Percentiles rank a stretch among this genome's conserved stretches.
Evolutionary conservation across 2,329 filamentous ascomycete species (phyloP).

Genomic region (Paraconiothyrium sp.): DNA sequence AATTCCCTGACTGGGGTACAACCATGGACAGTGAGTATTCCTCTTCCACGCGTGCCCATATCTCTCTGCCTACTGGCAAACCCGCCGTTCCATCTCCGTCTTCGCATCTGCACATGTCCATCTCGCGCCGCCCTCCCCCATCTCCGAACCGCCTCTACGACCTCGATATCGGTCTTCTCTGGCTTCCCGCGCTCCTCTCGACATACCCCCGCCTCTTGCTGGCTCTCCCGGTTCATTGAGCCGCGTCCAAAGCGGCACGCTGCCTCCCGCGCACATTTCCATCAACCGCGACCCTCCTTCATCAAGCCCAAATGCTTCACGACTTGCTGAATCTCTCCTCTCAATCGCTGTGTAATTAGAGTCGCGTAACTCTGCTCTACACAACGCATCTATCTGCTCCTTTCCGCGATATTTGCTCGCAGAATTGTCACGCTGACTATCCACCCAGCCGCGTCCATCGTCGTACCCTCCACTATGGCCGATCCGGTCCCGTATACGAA

Average conservation of each 20-base stretch:
- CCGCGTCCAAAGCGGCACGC: conserved; percentile 20
- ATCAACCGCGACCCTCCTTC: conserved; percentile 48
- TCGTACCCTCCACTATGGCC: conserved; percentile 68
- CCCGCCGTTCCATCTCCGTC: conserved; percentile 36
- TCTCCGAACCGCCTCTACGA: conserved; percentile 33
- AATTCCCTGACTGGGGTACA: conserved; percentile 53
- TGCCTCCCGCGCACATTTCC: conserved; percentile 38
- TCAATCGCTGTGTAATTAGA: conserved; percentile 48
- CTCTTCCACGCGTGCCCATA: conserved; percentile 44
- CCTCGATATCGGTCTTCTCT: conserved; percentile 23
- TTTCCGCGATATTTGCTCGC: conserved; percentile 40
- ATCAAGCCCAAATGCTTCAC: conserved; percentile 51
- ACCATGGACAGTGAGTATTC: conserved; percentile 68
- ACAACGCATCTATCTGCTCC: conserved; percentile 47
- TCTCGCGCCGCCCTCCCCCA: conserved; percentile 27
- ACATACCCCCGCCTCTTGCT: conserved; percentile 23
- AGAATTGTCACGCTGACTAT: conserved; percentile 55
- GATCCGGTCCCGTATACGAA: conserved; percentile 72
- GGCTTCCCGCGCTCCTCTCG: conserved; percentile 25
- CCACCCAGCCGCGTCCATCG: conserved; percentile 67
- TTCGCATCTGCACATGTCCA: conserved; percentile 37
- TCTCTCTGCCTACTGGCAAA: conserved; percentile 28
- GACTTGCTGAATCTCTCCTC: conserved; percentile 34
- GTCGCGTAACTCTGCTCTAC: conserved; percentile 55
- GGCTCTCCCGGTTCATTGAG: not conserved